Evolutionary conservation across 225 moss, liverwort and hornwort genomes (phyloP).

Genomic region (Physcomitrellopsis africana): DNA sequence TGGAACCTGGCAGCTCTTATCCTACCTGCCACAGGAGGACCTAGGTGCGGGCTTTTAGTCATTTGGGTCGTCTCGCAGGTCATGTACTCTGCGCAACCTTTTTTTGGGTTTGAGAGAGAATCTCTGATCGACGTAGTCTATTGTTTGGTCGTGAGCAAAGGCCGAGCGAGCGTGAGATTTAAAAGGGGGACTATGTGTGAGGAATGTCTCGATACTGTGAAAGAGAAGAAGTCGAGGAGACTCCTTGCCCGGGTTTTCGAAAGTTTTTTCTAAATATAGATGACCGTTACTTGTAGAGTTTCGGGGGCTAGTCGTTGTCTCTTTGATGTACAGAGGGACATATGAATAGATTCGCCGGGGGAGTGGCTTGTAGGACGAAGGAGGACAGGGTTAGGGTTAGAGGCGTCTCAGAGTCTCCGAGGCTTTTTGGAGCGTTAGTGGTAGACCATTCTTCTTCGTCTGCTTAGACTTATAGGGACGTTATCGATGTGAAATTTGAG

Average conservation of each 20-base stretch:
- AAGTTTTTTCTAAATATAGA: neutral
- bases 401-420: neutral
- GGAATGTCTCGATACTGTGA: neutral
- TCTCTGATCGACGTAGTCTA: neutral
- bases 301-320: neutral
- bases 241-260: neutral
- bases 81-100: neutral
- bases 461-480: neutral
- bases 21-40: neutral
- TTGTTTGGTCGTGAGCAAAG: neutral
- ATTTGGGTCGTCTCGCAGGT: neutral
- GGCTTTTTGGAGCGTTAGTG: neutral
- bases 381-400: conserved; percentile 32
- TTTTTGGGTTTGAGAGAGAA: neutral
- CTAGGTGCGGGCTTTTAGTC: too few species aligned
- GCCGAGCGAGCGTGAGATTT: neutral
- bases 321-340: conserved; percentile 5
- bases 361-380: conserved; percentile 8
- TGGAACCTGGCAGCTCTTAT: conserved; percentile 2
- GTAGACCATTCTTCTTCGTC: neutral
- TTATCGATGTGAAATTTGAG: conserved; percentile 6
- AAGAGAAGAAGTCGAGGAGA: neutral
- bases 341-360: neutral
- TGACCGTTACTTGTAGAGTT: neutral
- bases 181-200: neutral